A percentile compares a stretch with the other conserved stretches of the same genome.
These are phyloP conservation scores for Spongiforma sp. DNA, from an alignment of 1,284 basidiomycete species.

Conservation along the genomic window DNA sequence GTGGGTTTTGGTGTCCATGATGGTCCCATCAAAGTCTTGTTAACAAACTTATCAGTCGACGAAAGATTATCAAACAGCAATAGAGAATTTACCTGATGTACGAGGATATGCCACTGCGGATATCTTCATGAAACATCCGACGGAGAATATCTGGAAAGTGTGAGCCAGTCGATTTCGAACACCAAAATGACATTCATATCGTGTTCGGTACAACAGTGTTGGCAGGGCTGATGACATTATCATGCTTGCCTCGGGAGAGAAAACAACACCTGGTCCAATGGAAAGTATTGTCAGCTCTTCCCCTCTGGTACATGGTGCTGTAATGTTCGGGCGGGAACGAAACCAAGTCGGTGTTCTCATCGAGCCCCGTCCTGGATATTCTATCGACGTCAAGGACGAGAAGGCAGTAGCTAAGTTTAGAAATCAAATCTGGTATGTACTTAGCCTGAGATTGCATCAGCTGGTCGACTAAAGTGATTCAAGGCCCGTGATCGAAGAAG, in stretches of 20 bases:
- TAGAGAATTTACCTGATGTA: too few relatives aligned
- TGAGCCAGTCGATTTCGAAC: constrained; percentile 6
- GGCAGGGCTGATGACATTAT: constrained; percentile 21
- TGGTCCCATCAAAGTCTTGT: neutral
- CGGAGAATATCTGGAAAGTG: constrained; percentile 35
- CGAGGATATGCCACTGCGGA: constrained; percentile 40
- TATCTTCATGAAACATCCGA: constrained; percentile 30
- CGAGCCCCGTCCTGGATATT: too few relatives aligned
- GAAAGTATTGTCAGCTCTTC: constrained; percentile 30
- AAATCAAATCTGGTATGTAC: constrained; percentile 42
- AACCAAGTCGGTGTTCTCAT: too few relatives aligned
- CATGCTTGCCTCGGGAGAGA: constrained; percentile 34
- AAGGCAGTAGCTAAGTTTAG: constrained; percentile 37
- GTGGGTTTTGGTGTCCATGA: constrained; percentile 18
- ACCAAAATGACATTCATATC: too few relatives aligned
- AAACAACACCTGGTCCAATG: constrained; percentile 37
- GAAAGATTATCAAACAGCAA: constrained; percentile 11
- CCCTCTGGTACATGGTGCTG: too few relatives aligned
- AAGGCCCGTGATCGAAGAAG: too few relatives aligned
- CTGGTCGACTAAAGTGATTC: too few relatives aligned
- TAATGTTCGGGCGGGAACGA: too few relatives aligned
- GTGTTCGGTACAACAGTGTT: too few relatives aligned
- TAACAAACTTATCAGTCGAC: constrained; percentile 13
- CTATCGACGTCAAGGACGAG: constrained; percentile 35
- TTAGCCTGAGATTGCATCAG: constrained; percentile 26